A percentile compares a stretch with the other conserved stretches of the same genome.
Conservation (phyloP, 2,329 filamentous ascomycete genomes). For the Pseudofabraea citricarpa region DNA sequence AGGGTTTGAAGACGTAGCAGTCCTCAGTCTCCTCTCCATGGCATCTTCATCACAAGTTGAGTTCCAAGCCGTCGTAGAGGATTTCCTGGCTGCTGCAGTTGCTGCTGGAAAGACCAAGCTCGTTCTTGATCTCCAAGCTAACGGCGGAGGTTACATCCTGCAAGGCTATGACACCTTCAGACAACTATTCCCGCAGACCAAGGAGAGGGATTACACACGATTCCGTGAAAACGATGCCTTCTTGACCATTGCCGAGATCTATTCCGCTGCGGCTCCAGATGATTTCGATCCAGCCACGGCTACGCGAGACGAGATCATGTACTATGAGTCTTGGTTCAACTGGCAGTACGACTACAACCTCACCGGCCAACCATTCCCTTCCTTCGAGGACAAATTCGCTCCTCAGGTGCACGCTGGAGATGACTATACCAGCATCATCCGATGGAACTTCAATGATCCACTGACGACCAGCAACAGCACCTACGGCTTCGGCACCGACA, state of each 20-base stretch:
- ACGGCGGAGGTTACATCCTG: slow-evolving; percentile 50
- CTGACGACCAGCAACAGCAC: slow-evolving; percentile 17
- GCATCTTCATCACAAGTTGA: slow-evolving; percentile 17
- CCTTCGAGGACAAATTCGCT: slow-evolving; percentile 21
- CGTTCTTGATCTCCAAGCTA: slow-evolving; percentile 58
- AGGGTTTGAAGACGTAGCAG: slow-evolving; percentile 25
- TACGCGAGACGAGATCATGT: slow-evolving; percentile 10
- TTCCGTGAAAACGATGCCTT: slow-evolving; percentile 20
- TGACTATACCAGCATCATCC: slow-evolving; percentile 17
- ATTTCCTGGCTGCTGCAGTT: slow-evolving; percentile 41
- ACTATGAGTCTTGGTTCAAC: slow-evolving; percentile 20
- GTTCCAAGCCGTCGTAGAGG: slow-evolving; percentile 22
- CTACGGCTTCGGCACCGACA: slow-evolving; percentile 22
- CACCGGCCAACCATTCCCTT: slow-evolving; percentile 18
- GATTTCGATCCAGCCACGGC: slow-evolving; percentile 22
- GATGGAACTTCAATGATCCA: slow-evolving; percentile 23
- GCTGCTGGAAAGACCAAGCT: slow-evolving; percentile 49
- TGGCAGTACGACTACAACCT: slow-evolving; percentile 21
- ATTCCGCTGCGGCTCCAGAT: slow-evolving; percentile 13
- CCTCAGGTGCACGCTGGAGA: slow-evolving; percentile 17
- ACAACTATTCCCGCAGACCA: slow-evolving; percentile 29
- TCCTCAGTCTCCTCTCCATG: slow-evolving; percentile 23
- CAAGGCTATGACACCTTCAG: slow-evolving; percentile 45
- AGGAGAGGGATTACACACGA: slow-evolving; percentile 21
- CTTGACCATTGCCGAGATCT: slow-evolving; percentile 16